Evolutionary conservation across 2,329 filamentous ascomycete species (phyloP), one percentile per base, ranked within the genome.

Genomic region (Mycosphaerella sp.): DNA sequence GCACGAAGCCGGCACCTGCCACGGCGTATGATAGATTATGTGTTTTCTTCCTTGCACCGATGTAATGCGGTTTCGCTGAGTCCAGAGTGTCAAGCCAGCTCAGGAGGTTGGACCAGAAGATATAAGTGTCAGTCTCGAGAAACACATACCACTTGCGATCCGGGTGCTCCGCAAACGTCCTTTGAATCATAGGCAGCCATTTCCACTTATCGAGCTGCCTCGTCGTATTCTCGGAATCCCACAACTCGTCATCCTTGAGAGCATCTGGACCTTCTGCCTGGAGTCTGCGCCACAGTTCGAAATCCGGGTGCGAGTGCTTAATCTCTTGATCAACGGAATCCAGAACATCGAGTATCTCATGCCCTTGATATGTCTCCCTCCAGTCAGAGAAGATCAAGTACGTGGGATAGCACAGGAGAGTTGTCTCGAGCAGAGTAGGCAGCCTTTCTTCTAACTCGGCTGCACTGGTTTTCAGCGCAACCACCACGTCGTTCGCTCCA

Each of bases 121-220:
- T 54, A 53, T 69, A 77, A 36, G 75, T 78, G 57, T 78, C 75
- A 1, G 73, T 73, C 53, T 78, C 75, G 37, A 75, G 69, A 57
- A 79, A 79, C 46, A 79, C 71, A 56, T 75, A 79, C 70, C 77
- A 79, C 43, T 73, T 69, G 49, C 69, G 71, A 27, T 70, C 64
- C 1, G 76, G 76, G 36, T 72, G 73, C 27, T 58, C 53, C 1
- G 52, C 41, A 10, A 53, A 56, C 1, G 60, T 57, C 28, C 44
- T 49, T 21, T 55, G 58, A 2, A 79, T 65, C 69, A 77, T 76
- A 18, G 76, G 74, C 18, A 79, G 59, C 52, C 78, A 77, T 59
- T 79, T 79, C 68, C 73, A 79, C 56, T 75, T 75, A 40, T 64
- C 62, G 13, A 62, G 43, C 17, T 60, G 67, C 72, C 74, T 63